Base-by-base conservation (phyloP, 2,329 filamentous ascomycete species). In the Arachnopeziza araneosa region DNA sequence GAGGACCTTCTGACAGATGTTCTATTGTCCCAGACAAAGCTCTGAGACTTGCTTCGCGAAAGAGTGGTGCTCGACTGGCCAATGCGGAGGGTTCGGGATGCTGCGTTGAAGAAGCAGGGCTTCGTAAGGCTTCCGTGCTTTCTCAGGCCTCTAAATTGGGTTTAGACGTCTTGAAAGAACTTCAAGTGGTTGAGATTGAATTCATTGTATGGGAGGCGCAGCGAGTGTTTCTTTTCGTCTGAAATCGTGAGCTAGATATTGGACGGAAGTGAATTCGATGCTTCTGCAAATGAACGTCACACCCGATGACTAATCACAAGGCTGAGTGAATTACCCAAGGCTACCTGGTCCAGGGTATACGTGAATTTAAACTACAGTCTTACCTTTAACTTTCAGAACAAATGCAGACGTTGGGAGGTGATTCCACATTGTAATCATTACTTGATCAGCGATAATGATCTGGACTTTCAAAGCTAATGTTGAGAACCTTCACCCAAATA, bases 31-130 rank as follows among this genome's bases (percentile, higher is more conserved):
- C 17, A 50, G 44, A 68, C 58, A 67, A 67, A 66, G 63, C 58
- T 60, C 17, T 67, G 66, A 66, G 64, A 64, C 60, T 61, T 61
- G 62, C 60, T 59, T 52, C 36, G 53, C 60, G 53, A 64, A 69
- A 68, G 61, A 63, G 52, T 64, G 63, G 63, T 60, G 50, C 62
- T 63, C 56, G 60, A 60, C 62, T 52, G 57, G 60, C 64, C 64
- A 67, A 68, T 68, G 67, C 65, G 65, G 65, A 61, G 53, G 57
- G 66, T 69, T 66, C 69, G 67, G 69, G 55, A 70, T 64, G 62
- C 61, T 53, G 65, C 56, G 58, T 62, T 63, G 63, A 64, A 63
- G 63, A 63, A 57, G 26, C 9, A 50, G 36, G 36, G 64, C 64
- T 66, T 64, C 59, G 63, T 53, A 52, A 57, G 56, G 36, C 50